Base-by-base conservation (phyloP, 1,284 basidiomycete genomes). In the Puccinia triticina region DNA sequence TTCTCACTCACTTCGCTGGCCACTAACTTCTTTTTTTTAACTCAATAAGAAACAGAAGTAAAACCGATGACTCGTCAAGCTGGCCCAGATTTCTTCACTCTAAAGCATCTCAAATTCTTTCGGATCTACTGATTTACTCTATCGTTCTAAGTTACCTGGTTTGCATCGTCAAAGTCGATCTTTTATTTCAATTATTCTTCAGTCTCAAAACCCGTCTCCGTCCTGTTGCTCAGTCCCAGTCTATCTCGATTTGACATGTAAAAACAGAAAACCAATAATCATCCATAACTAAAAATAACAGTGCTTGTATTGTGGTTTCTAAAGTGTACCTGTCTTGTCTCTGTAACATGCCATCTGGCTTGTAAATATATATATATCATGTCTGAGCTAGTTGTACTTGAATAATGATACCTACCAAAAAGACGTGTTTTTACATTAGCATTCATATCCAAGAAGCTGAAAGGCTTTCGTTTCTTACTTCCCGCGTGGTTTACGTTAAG, bases 71-170 rank as follows among this genome's bases (percentile, higher is more conserved):
- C 1, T n/a, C 26, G 3, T 72, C 32, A 26, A 23, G 23, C 26
- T 16, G 46, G n/a, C 29, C 14, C 34, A 34, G 4, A 11, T 34
- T 16, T 8, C 26, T 43, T 69, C 23, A 48, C 43, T 29, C 26
- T 18, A 48, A 29, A 34, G 69, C n/a, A 1, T 23, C 46, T 14
- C 26, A 53, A 34, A 50, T 50, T 53, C 14, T 72, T 10, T 29
- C 26, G n/a, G 43, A 72, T 53, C 26, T 72, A 18, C 5, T 72
- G 16, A 53, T 16, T 10, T 72, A 72, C n/a, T 46, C 69, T 48
- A 72, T 72, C 46, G 48, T 50, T 32, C 26, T 72, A 32, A 29
- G 43, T 72, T 72, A 72, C 32, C 43, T 72, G 21, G n/a, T 72
- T 37, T 53, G 69, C 37, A 66, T 66, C 37, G 37, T 66, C 18